Evolutionary conservation across 106 monocot genomes (phyloP), one percentile per base, ranked within the genome.

Genomic region (Cymbidium sinense): DNA sequence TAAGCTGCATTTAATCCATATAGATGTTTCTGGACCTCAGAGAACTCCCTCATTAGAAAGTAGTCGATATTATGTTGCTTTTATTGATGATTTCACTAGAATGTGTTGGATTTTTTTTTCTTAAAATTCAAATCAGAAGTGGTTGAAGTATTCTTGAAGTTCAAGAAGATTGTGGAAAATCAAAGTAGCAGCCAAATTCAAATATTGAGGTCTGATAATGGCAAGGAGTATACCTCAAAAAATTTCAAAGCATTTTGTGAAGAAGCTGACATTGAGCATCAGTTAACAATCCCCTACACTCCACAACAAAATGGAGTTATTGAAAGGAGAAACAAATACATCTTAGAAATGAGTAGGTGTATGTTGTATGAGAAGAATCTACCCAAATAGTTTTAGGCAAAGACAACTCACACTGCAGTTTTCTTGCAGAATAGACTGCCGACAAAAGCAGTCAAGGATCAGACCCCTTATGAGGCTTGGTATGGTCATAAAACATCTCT

Each of bases 61-160:
- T 25, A 74, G 43, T 74, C 4, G 18, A 12, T 74, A 41, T 74
- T 74, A 43, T 43, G 41, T 75, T 75, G 20, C 20, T 52, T 18
- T 52, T 43, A 23, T 75, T 44, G 43, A 44, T 75, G 36, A 75
- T n/a, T n/a, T n/a, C n/a, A n/a, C n/a, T n/a, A n/a, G n/a, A n/a
- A n/a, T n/a, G n/a, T n/a, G n/a, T n/a, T n/a, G n/a, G n/a, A n/a
- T n/a, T n/a, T n/a, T n/a, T n/a, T n/a, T n/a, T n/a, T n/a, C n/a
- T n/a, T n/a, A n/a, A n/a, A n/a, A n/a, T n/a, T n/a, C n/a, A n/a
- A n/a, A n/a, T n/a, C n/a, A n/a, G n/a, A n/a, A n/a, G n/a, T n/a
- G n/a, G n/a, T n/a, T n/a, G n/a, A n/a, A n/a, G n/a, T n/a, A n/a
- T n/a, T n/a, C n/a, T n/a, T n/a, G n/a, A n/a, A n/a, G n/a, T n/a